Conservation (phyloP, 2,329 filamentous ascomycete genomes). For the Salinomyces thailandicus region DNA sequence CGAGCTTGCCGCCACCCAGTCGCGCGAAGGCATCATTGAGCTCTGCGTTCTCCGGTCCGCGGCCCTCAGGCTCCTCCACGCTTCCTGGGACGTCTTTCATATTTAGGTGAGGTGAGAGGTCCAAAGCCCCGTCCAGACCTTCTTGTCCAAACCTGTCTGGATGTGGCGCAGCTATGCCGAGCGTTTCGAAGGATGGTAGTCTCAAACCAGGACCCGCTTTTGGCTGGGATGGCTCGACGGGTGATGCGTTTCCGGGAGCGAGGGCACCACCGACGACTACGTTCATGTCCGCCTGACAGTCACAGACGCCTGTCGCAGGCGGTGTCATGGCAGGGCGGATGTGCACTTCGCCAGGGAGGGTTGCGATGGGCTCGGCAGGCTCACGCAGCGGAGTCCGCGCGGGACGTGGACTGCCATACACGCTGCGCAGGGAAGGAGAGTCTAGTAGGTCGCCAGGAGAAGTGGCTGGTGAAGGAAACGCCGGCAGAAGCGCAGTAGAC, state of each 20-base stretch:
- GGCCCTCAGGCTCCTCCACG: not conserved
- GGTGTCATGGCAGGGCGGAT: slow-evolving; percentile 13
- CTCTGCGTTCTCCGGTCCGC: not conserved
- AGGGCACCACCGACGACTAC: slow-evolving; percentile 20
- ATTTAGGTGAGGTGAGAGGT: slow-evolving; percentile 1
- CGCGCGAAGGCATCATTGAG: slow-evolving; percentile 7
- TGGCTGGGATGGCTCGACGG: slow-evolving; percentile 6
- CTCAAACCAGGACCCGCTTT: slow-evolving; percentile 32
- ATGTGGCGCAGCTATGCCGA: slow-evolving; percentile 41
- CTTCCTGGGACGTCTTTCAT: not conserved
- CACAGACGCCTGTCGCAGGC: slow-evolving; percentile 8
- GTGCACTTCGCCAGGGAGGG: not conserved
- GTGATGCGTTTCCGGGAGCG: slow-evolving; percentile 12
- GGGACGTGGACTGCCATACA: slow-evolving; percentile 1
- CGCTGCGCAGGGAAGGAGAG: slow-evolving; percentile 8
- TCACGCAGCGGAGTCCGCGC: slow-evolving; percentile 5
- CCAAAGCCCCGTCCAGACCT: slow-evolving; percentile 12
- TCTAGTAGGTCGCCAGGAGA: slow-evolving; percentile 8
- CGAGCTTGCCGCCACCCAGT: not conserved
- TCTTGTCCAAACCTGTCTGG: slow-evolving; percentile 28
- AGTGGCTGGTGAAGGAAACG: slow-evolving; percentile 11
- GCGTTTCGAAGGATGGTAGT: slow-evolving; percentile 43
- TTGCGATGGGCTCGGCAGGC: slow-evolving; percentile 4
- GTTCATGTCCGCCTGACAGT: slow-evolving; percentile 12
- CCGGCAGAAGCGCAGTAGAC: slow-evolving; percentile 2